phyloP scores from a whole-genome alignment of 805 yeast genomes.

The Kodamaea jinghongensis region DNA sequence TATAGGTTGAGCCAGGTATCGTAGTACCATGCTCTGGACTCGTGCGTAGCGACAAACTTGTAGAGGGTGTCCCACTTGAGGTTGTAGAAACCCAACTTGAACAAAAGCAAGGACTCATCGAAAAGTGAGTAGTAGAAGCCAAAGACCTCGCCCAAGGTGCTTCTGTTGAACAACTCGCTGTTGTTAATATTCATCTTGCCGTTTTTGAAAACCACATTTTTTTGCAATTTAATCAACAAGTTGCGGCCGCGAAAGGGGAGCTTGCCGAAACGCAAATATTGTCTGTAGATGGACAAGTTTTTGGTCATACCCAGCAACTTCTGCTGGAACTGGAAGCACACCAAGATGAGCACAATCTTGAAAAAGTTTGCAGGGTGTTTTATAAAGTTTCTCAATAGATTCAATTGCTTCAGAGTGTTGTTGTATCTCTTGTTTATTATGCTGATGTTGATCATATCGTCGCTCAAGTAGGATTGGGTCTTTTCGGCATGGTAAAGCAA shows the following conservation, averaged over 20 bases:
- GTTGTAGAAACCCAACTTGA: constrained; percentile 49
- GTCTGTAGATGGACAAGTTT: constrained; percentile 58
- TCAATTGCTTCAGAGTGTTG: constrained; percentile 29
- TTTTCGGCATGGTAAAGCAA: constrained; percentile 46
- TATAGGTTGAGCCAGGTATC: constrained; percentile 59
- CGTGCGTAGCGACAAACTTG: constrained; percentile 51
- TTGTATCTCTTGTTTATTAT: constrained; percentile 31
- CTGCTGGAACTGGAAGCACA: constrained; percentile 38
- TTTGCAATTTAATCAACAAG: constrained; percentile 29
- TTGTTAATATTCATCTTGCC: constrained; percentile 13
- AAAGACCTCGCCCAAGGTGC: constrained; percentile 48
- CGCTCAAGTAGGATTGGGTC: constrained; percentile 33
- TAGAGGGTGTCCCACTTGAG: constrained; percentile 16
- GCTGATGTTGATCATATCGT: constrained; percentile 30
- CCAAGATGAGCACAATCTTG: constrained; percentile 30
- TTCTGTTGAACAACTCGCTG: constrained; percentile 34
- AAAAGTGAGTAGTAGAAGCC: constrained; percentile 61
- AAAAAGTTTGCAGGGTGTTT: constrained; percentile 38
- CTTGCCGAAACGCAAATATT: constrained; percentile 66
- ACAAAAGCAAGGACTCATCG: constrained; percentile 61
- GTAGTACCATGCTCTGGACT: constrained; percentile 65
- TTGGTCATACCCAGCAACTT: constrained; percentile 44
- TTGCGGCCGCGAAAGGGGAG: constrained; percentile 56
- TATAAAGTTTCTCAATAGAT: constrained; percentile 33
- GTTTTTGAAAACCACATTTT: constrained; percentile 11